A percentile compares a stretch with the other conserved stretches of the same genome.
Evolutionary conservation across 148 eudicot genomes (phyloP).

Genomic region (Chenopodium quinoa): DNA sequence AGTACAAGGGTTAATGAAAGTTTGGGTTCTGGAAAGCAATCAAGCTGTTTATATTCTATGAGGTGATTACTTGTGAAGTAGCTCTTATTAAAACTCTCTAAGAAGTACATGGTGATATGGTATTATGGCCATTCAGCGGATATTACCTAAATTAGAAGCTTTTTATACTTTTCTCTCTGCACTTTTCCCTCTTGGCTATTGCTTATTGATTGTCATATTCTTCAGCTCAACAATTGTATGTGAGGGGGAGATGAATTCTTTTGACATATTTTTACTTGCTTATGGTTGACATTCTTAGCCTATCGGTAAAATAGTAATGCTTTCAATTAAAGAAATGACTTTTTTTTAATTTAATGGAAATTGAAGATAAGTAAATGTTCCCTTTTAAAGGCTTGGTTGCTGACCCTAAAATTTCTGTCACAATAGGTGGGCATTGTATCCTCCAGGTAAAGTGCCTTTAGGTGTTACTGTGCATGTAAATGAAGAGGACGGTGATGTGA

Average conservation of each 20-base stretch:
- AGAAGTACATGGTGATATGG: not conserved
- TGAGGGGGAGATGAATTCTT: not conserved
- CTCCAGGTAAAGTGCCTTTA: conserved; percentile 96
- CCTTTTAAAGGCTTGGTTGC: not conserved
- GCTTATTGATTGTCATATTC: not conserved
- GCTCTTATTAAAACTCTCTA: not conserved
- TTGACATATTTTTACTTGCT: not conserved
- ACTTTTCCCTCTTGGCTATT: not conserved
- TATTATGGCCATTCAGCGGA: not conserved
- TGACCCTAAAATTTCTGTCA: conserved; percentile 17
- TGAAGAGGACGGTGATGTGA: conserved; percentile 96
- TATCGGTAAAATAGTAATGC: not conserved
- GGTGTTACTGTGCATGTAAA: conserved; percentile 97
- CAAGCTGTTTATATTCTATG: not conserved
- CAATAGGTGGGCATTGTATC: conserved; percentile 95
- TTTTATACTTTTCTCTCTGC: not conserved
- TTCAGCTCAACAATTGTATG: not conserved
- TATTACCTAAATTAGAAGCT: too few species aligned
- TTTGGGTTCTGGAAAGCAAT: not conserved
- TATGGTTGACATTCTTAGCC: not conserved
- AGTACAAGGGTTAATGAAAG: not conserved
- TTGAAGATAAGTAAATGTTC: not conserved
- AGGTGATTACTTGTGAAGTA: not conserved
- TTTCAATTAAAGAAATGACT: not conserved
- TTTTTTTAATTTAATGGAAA: not conserved